Conservation (phyloP, 768 basidiomycete species). For the Podaxis sp. region DNA sequence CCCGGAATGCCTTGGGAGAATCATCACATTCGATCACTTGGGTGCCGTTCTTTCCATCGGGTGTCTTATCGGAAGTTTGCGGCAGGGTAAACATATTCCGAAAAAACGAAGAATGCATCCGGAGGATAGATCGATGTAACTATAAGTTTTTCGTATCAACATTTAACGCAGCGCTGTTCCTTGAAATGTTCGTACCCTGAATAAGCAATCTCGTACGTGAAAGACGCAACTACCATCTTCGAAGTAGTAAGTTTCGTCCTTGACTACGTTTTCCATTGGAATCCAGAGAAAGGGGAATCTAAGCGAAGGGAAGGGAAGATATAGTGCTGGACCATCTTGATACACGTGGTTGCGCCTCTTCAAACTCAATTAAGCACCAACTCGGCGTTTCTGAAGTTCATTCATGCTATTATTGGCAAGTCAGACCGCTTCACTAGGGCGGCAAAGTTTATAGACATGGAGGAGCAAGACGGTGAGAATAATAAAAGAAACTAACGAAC, state of each 20-base stretch:
- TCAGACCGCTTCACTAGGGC: not conserved
- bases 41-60: not conserved
- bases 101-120: not conserved
- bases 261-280: not conserved
- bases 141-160: not conserved
- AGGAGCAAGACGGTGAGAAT: not conserved
- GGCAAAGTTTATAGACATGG: not conserved
- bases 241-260: slow-evolving; percentile 57
- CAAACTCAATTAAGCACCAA: not conserved
- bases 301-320: not conserved
- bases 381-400: not conserved
- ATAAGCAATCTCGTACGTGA: slow-evolving; percentile 56
- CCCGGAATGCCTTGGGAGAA: not conserved
- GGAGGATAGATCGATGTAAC: slow-evolving; percentile 27
- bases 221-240: slow-evolving; percentile 66
- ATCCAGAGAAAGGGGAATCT: not conserved
- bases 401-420: not conserved
- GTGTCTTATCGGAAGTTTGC: not conserved
- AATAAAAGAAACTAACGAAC: not conserved
- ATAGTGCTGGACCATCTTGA: not conserved
- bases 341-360: not conserved
- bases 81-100: not conserved
- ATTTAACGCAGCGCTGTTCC: not conserved
- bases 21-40: not conserved
- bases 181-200: slow-evolving; percentile 19